Conservation (phyloP, 176 grass and related monocot genomes). For the Echinochloa phyllopogon region DNA sequence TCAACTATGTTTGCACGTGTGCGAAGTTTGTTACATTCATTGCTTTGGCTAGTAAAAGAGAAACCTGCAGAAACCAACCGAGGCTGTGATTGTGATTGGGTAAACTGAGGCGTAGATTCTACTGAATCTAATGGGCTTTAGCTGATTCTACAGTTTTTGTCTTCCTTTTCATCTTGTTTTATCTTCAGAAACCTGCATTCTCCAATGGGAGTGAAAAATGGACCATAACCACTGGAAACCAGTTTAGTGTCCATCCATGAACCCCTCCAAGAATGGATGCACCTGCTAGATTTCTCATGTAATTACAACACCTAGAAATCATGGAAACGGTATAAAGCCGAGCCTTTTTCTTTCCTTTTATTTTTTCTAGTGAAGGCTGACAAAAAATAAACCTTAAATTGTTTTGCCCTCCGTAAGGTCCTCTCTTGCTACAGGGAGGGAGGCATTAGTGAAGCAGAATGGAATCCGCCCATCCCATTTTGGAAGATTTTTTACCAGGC, state of each 20-base stretch:
- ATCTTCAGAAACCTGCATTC: neutral
- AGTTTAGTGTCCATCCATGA: neutral
- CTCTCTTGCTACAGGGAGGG: neutral
- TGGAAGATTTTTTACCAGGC: conserved; percentile 4
- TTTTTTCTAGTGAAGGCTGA: conserved; percentile 11
- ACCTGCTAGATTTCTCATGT: neutral
- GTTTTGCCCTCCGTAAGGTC: neutral
- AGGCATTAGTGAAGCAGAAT: neutral
- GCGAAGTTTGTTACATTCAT: conserved; percentile 27
- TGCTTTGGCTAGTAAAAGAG: neutral
- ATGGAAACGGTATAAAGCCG: neutral
- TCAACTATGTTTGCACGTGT: neutral
- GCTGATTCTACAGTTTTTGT: neutral
- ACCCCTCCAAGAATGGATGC: conserved; percentile 7
- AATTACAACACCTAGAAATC: conserved; percentile 16
- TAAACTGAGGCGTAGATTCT: neutral
- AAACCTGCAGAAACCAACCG: conserved; percentile 16
- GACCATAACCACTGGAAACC: neutral
- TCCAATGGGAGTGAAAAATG: neutral
- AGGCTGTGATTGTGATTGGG: neutral
- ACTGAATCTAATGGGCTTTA: neutral
- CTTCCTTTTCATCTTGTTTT: neutral
- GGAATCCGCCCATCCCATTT: neutral
- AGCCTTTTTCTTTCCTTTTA: neutral
- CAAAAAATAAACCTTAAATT: conserved; percentile 3